Evolutionary conservation across 257 asterid genomes (phyloP).

Genomic region (Fraxinus americana): DNA sequence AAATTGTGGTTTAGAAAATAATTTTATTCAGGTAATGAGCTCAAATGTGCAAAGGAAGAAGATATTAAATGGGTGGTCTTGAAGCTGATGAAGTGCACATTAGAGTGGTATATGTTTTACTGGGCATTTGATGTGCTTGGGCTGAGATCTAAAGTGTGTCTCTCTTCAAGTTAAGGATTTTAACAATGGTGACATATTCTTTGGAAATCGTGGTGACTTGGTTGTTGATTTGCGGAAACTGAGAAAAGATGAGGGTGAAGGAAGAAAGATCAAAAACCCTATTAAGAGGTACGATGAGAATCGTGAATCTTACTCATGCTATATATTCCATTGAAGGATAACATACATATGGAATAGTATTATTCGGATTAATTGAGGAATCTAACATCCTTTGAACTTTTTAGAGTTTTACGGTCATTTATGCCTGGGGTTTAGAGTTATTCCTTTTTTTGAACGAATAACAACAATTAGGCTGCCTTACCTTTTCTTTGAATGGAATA

Average conservation of each 20-base stretch:
- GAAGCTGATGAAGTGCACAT: not conserved
- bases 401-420: not conserved
- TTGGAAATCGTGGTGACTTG: not conserved
- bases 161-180: not conserved
- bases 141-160: not conserved
- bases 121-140: not conserved
- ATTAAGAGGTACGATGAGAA: not conserved
- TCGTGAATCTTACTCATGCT: not conserved
- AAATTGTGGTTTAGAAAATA: not conserved
- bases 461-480: no score
- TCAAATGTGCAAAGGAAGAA: not conserved
- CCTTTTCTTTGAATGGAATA: not conserved
- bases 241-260: not conserved
- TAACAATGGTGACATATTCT: not conserved
- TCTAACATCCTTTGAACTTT: not conserved
- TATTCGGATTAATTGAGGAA: not conserved
- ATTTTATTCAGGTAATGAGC: not conserved
- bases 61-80: no score
- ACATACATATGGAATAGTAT: not conserved
- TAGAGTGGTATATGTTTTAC: not conserved
- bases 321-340: not conserved
- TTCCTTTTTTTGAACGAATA: not conserved
- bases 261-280: not conserved
- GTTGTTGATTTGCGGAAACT: not conserved
- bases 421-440: not conserved